phyloP scores from a whole-genome alignment of 2,329 filamentous ascomycete species.

The Capronia coronata region DNA sequence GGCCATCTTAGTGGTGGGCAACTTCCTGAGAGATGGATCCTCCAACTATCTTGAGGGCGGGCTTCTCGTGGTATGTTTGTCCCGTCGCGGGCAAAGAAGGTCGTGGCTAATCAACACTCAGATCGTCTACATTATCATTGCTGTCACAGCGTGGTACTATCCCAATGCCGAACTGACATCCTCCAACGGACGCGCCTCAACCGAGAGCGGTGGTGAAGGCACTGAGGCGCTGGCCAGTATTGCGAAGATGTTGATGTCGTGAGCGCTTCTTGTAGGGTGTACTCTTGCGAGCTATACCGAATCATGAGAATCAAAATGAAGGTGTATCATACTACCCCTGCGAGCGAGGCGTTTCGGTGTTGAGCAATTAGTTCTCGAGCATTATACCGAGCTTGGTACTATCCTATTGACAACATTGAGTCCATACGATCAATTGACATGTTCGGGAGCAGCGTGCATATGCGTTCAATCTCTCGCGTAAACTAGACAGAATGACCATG shows the following conservation, averaged over 20 bases:
- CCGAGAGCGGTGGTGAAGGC: conserved; percentile 7
- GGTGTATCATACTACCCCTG: no score
- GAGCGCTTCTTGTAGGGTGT: neutral
- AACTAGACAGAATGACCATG: no score
- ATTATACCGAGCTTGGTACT: neutral
- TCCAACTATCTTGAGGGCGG: conserved; percentile 85
- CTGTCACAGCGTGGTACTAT: conserved; percentile 56
- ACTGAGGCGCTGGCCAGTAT: conserved; percentile 11
- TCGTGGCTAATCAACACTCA: conserved; percentile 1
- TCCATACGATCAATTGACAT: no score
- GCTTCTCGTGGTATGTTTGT: conserved; percentile 57
- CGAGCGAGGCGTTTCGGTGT: conserved; percentile 11
- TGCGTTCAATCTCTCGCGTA: no score
- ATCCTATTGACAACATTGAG: no score
- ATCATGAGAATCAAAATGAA: no score
- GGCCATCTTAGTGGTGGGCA: conserved; percentile 77
- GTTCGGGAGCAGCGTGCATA: no score
- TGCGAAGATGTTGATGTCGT: conserved; percentile 18
- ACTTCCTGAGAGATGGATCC: conserved; percentile 81
- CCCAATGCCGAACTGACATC: conserved; percentile 42
- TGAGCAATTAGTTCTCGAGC: neutral
- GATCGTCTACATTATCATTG: conserved; percentile 56
- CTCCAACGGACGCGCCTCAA: conserved; percentile 18
- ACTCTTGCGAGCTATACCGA: neutral
- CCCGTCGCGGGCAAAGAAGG: neutral